phyloP scores from a whole-genome alignment of 1,139 yeast species.

The Saccharomycopsis crataegensis region DNA sequence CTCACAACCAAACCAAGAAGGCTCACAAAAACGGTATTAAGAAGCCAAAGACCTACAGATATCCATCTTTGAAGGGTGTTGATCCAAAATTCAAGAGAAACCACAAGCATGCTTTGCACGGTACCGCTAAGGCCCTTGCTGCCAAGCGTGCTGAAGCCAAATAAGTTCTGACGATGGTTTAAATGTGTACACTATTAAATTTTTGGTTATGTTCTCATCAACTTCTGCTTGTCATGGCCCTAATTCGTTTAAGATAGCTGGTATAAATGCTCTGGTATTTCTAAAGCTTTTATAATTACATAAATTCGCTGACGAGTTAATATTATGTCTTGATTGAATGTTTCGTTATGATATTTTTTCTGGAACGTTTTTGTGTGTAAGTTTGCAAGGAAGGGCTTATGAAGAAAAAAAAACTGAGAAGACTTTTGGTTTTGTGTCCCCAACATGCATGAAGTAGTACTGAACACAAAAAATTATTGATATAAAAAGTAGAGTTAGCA shows the following conservation, averaged over 20 bases:
- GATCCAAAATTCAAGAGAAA: slow-evolving; percentile 99
- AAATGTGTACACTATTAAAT: background rate
- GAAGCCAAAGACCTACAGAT: slow-evolving; percentile 97
- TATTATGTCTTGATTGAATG: background rate
- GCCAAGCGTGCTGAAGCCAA: slow-evolving; percentile 47
- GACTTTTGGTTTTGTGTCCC: background rate
- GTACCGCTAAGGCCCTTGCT: slow-evolving; percentile 92
- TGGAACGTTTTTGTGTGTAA: background rate
- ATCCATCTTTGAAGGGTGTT: slow-evolving; percentile 97
- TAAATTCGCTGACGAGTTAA: background rate
- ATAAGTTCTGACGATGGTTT: slow-evolving; percentile 6
- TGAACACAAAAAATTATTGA: background rate
- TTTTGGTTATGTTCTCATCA: background rate
- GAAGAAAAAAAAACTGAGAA: background rate
- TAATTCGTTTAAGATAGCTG: background rate
- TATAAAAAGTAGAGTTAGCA: background rate
- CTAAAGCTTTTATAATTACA: background rate
- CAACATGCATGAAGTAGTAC: no score
- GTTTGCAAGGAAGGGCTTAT: background rate
- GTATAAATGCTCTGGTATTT: background rate
- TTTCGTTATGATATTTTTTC: background rate
- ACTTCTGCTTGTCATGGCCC: background rate
- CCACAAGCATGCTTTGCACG: slow-evolving; percentile 99
- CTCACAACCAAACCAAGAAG: slow-evolving; percentile 99
- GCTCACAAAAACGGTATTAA: slow-evolving; percentile 99